These are phyloP conservation scores for Alternaria ethzedia DNA, from an alignment of 2,329 filamentous ascomycete species.

Conservation along the genomic window DNA sequence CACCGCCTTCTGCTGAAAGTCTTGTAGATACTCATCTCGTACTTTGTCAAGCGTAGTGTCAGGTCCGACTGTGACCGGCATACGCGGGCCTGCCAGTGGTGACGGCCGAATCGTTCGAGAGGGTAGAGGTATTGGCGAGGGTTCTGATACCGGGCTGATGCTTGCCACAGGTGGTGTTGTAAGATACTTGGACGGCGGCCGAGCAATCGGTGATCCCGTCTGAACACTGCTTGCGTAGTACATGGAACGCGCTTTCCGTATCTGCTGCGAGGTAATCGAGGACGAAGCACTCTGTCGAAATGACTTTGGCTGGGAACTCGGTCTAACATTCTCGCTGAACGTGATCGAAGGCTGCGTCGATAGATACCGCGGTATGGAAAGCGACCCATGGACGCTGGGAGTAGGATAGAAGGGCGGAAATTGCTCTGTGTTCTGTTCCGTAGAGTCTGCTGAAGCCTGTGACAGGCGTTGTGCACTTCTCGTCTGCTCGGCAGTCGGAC, in stretches of 20 bases:
- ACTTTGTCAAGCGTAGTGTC: constrained; percentile 41
- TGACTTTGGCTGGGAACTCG: constrained; percentile 33
- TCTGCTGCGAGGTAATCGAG: constrained; percentile 42
- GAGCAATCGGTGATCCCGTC: constrained; percentile 45
- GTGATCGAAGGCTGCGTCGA: constrained; percentile 30
- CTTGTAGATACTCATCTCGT: constrained; percentile 51
- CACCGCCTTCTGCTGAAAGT: constrained; percentile 50
- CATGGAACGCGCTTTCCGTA: constrained; percentile 48
- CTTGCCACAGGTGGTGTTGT: constrained; percentile 26
- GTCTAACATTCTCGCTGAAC: constrained; percentile 33
- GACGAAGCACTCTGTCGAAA: constrained; percentile 32
- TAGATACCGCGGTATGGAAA: constrained; percentile 16
- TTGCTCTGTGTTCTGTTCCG: constrained; percentile 20
- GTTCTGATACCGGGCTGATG: constrained; percentile 10
- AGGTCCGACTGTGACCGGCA: constrained; percentile 32
- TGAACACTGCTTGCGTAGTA: constrained; percentile 49
- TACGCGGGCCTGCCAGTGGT: constrained; percentile 28
- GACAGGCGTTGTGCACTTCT: constrained; percentile 16
- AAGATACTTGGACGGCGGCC: constrained; percentile 42
- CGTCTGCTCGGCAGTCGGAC: constrained; percentile 17
- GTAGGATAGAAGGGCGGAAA: constrained; percentile 28
- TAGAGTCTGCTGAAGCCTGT: constrained; percentile 12
- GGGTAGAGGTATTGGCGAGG: not conserved
- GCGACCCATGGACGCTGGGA: constrained; percentile 10
- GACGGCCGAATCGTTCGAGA: constrained; percentile 20